Conservation (phyloP, 805 yeast genomes). For the Suhomyces xylopsoci region DNA sequence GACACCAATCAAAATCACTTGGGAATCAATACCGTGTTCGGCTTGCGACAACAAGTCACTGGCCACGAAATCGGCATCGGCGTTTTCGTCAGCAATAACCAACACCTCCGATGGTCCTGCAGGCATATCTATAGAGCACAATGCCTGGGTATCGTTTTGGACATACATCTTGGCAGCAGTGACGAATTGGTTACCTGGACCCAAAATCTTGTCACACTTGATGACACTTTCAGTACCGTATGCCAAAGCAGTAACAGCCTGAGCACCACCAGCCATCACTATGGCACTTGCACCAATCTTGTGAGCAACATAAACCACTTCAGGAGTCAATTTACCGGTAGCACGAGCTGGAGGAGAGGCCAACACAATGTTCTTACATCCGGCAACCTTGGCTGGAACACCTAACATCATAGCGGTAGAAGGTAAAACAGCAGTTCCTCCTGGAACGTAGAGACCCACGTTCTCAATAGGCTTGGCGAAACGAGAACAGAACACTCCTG, state of each 20-base stretch:
- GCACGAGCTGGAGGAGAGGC: conserved; percentile 92
- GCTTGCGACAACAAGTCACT: conserved; percentile 95
- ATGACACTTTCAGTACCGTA: conserved; percentile 93
- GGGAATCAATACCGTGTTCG: conserved; percentile 98
- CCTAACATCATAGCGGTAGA: conserved; percentile 98
- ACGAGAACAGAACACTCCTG: conserved; percentile 92
- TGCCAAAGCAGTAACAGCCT: conserved; percentile 98
- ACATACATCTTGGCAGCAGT: conserved; percentile 99
- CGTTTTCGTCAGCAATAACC: conserved; percentile 84
- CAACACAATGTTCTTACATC: conserved; percentile 84
- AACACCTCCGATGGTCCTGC: conserved; percentile 99
- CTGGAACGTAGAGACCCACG: conserved; percentile 96
- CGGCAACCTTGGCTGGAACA: conserved; percentile 97
- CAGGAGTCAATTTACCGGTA: conserved; percentile 93
- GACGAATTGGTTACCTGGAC: conserved; percentile 99
- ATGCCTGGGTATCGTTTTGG: conserved; percentile 90
- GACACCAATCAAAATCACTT: conserved; percentile 88
- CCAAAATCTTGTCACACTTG: conserved; percentile 94
- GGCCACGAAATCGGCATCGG: conserved; percentile 97
- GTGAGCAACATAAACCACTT: conserved; percentile 95
- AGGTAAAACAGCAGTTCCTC: conserved; percentile 98
- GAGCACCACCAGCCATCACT: conserved; percentile 98
- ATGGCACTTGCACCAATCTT: conserved; percentile 89
- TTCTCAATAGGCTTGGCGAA: conserved; percentile 92
- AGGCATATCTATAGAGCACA: conserved; percentile 98